Evolutionary conservation across 1,284 basidiomycete genomes (phyloP).

Genomic region (Xerocomus nothofagi): DNA sequence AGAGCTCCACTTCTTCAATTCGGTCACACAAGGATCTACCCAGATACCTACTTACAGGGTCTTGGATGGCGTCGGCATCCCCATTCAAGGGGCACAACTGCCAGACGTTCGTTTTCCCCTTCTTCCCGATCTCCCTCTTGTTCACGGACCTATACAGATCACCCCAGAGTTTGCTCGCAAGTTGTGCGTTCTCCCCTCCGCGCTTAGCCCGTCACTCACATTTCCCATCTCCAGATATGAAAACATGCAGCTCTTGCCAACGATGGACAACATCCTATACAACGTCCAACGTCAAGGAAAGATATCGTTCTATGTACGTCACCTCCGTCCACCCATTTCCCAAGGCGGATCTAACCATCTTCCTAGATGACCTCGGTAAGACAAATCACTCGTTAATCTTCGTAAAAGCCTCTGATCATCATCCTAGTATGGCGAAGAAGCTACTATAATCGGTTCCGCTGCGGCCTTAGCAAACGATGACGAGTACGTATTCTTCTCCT

Average conservation of each 20-base stretch:
- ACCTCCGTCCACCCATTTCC: neutral
- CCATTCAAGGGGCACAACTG: conserved; percentile 68
- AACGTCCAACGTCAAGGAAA: conserved; percentile 93
- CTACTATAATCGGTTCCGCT: conserved; percentile 86
- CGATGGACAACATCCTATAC: conserved; percentile 85
- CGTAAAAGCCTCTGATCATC: conserved; percentile 10
- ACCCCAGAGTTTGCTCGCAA: conserved; percentile 69
- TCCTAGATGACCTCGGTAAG: conserved; percentile 74
- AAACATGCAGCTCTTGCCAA: conserved; percentile 82
- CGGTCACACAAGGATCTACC: conserved; percentile 56
- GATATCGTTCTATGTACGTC: conserved; percentile 87
- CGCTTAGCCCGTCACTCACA: neutral
- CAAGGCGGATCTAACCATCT: conserved; percentile 19
- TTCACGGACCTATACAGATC: conserved; percentile 48
- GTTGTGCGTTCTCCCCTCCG: conserved; percentile 47
- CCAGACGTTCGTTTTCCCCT: conserved; percentile 59
- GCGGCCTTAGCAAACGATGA: conserved; percentile 83
- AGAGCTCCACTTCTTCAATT: conserved; percentile 74
- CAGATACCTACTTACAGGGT: conserved; percentile 83
- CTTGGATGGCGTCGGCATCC: conserved; percentile 73
- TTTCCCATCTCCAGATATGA: conserved; percentile 55
- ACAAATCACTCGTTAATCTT: conserved; percentile 4
- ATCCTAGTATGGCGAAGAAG: conserved; percentile 84
- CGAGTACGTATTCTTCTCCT: conserved; percentile 59
- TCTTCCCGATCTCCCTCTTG: neutral